Conservation (phyloP, 805 yeast species). For the Candida nitratophila region DNA sequence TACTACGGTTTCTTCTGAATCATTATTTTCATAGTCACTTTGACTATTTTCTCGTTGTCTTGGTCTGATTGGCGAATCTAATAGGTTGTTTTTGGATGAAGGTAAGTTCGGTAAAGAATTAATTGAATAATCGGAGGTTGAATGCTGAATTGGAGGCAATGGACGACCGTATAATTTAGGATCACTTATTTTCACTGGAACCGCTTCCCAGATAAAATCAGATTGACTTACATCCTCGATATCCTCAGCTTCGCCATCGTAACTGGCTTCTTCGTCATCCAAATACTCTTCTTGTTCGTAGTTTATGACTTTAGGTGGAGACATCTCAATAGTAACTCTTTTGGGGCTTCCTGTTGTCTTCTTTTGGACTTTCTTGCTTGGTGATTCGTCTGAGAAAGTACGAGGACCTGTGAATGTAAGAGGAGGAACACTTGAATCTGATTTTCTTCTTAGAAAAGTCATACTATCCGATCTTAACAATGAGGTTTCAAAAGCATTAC, state of each 20-base stretch:
- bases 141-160: constrained; percentile 29
- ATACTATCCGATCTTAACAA: constrained; percentile 8
- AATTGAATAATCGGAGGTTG: constrained; percentile 24
- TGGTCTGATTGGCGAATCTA: constrained; percentile 9
- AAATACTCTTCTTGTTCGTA: constrained; percentile 19
- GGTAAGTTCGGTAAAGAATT: constrained; percentile 27
- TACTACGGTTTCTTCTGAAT: constrained; percentile 23
- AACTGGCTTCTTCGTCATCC: constrained; percentile 2
- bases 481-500: constrained; percentile 4
- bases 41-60: constrained; percentile 9
- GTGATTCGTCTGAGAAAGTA: constrained; percentile 6
- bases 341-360: constrained; percentile 23
- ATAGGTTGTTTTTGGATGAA: constrained; percentile 6
- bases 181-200: constrained; percentile 10
- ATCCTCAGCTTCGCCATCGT: constrained; percentile 9
- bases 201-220: constrained; percentile 18
- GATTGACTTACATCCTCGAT: constrained; percentile 8
- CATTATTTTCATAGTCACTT: constrained; percentile 18
- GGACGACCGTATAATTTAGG: constrained; percentile 20
- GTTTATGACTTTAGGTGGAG: constrained; percentile 31
- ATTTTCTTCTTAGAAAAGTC: constrained; percentile 4
- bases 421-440: constrained; percentile 4
- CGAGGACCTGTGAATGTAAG: neutral
- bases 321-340: constrained; percentile 30
- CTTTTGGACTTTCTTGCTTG: constrained; percentile 8